Percentiles rank a stretch among this genome's conserved stretches.
Conservation (phyloP, 225 moss, liverwort and hornwort species). For the Physcomitrium patens region DNA sequence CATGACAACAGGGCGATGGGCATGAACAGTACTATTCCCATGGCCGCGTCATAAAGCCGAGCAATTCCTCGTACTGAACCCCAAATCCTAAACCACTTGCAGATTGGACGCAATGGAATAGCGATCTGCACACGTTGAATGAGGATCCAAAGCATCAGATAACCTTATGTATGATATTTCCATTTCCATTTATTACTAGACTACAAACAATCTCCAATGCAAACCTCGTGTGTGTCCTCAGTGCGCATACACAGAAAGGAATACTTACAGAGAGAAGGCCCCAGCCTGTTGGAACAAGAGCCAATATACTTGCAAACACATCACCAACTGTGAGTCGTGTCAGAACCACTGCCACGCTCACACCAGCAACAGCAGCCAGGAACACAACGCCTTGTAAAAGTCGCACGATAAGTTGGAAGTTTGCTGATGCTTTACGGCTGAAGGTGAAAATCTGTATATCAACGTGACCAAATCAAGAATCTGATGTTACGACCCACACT, state of each 20-base stretch:
- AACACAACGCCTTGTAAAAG: slow-evolving; percentile 59
- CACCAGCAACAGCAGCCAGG: slow-evolving; percentile 55
- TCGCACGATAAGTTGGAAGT: slow-evolving; percentile 60
- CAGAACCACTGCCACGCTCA: slow-evolving; percentile 56
- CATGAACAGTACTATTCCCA: slow-evolving; percentile 65
- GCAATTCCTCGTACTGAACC: slow-evolving; percentile 56
- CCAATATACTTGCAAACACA: slow-evolving; percentile 62
- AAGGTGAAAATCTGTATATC: slow-evolving; percentile 60
- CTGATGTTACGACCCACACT: background rate
- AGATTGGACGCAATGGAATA: slow-evolving; percentile 51
- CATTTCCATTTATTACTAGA: background rate
- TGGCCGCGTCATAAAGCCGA: slow-evolving; percentile 64
- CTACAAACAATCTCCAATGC: background rate
- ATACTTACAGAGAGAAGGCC: slow-evolving; percentile 65
- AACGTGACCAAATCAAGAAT: slow-evolving; percentile 17
- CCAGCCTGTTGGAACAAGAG: slow-evolving; percentile 69
- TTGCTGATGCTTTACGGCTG: slow-evolving; percentile 67
- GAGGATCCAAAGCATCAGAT: background rate
- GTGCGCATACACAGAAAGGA: background rate
- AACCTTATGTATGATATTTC: slow-evolving; percentile 14
- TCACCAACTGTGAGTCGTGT: slow-evolving; percentile 60
- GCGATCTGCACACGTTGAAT: slow-evolving; percentile 47
- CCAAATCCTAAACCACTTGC: slow-evolving; percentile 53
- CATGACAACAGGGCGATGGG: slow-evolving; percentile 78
- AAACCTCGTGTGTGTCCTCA: background rate